phyloP scores from a whole-genome alignment of 176 grass and related monocot genomes.

The Leersia perrieri region DNA sequence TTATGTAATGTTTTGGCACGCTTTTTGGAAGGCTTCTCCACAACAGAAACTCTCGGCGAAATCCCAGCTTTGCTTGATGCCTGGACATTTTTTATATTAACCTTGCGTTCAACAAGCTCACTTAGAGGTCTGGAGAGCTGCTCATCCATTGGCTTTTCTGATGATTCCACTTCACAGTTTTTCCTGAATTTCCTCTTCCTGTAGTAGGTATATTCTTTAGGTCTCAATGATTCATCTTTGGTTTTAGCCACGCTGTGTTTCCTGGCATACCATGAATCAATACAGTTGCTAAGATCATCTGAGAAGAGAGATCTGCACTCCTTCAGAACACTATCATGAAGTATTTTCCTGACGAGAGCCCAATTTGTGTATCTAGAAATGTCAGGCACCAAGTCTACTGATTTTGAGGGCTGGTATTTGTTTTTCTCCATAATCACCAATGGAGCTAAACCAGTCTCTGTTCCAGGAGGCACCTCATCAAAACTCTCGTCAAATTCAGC shows the following conservation, averaged over 20 bases:
- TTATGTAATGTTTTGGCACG: constrained; percentile 14
- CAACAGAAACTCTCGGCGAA: constrained; percentile 33
- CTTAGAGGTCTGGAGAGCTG: constrained; percentile 51
- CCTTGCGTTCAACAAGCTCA: constrained; percentile 50
- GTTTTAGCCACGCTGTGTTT: constrained; percentile 29
- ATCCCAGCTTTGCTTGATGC: constrained; percentile 22
- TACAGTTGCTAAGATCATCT: constrained; percentile 48
- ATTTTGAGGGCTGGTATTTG: constrained; percentile 49
- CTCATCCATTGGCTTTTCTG: constrained; percentile 40
- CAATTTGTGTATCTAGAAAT: constrained; percentile 65
- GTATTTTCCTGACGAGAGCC: constrained; percentile 66
- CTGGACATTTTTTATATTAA: constrained; percentile 37
- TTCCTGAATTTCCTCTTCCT: constrained; percentile 69
- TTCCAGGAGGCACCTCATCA: constrained; percentile 71
- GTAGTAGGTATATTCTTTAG: constrained; percentile 62
- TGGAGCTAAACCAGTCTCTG: constrained; percentile 42
- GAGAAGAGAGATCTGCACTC: constrained; percentile 46
- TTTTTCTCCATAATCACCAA: constrained; percentile 30
- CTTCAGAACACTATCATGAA: constrained; percentile 63
- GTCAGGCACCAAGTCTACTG: constrained; percentile 26
- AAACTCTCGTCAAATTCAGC: constrained; percentile 44
- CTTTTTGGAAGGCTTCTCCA: constrained; percentile 33
- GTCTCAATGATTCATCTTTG: constrained; percentile 36
- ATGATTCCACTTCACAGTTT: constrained; percentile 24
- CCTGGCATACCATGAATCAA: constrained; percentile 46